Percentiles rank a stretch among this genome's conserved stretches.
Evolutionary conservation across 495 filamentous ascomycete species (phyloP).

Genomic region (Hypoxylon fragiforme): DNA sequence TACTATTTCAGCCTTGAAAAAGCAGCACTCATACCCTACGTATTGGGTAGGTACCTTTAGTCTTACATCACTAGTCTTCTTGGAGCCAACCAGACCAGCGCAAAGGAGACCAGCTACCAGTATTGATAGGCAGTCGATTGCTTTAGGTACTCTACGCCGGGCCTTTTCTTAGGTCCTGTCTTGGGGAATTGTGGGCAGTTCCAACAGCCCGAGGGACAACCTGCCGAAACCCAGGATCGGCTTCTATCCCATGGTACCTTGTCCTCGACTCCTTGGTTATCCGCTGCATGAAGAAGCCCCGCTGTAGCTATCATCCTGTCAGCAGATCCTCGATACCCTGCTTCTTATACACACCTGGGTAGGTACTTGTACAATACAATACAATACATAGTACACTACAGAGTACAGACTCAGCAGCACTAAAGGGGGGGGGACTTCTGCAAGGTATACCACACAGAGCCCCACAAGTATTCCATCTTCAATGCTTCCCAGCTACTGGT

Average conservation of each 20-base stretch:
- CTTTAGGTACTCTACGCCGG: constrained; percentile 8
- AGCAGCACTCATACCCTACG: constrained; percentile 4
- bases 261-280: constrained; percentile 30
- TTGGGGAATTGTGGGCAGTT: constrained; percentile 28
- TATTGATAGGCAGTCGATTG: constrained; percentile 8
- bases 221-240: constrained; percentile 30
- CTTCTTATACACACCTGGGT: too few species aligned
- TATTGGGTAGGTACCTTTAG: constrained; percentile 13
- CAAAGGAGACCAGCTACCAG: constrained; percentile 8
- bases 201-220: constrained; percentile 17
- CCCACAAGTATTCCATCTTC: constrained; percentile 38
- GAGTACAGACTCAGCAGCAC: constrained; percentile 31
- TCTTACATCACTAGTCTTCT: constrained; percentile 13
- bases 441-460: constrained; percentile 36
- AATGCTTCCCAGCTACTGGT: constrained; percentile 32
- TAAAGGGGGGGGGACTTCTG: constrained; percentile 31
- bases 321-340: constrained; percentile 40
- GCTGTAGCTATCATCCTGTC: constrained; percentile 41
- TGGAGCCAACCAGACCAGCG: constrained; percentile 1
- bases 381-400: too few species aligned
- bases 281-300: constrained; percentile 37
- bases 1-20: constrained; percentile 1
- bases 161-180: constrained; percentile 7
- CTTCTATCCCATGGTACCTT: constrained; percentile 31
- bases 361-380: too few species aligned